Percentiles rank a stretch among this genome's conserved stretches.
Conservation (phyloP, 2,329 filamentous ascomycete species). For the Lizonia empirigonia region DNA sequence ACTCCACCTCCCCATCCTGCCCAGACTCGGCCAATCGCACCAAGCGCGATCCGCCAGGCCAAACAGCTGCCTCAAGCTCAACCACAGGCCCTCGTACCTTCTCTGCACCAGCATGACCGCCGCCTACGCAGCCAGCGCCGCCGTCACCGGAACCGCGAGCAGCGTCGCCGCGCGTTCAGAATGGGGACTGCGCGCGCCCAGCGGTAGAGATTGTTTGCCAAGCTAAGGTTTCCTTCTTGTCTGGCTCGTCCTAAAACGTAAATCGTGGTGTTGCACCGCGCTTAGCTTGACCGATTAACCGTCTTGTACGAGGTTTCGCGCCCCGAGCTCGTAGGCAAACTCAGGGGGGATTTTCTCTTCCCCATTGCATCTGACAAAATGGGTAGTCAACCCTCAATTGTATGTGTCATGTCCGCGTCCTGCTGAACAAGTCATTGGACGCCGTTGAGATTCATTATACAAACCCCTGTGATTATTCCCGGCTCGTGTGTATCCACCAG, state of each 20-base stretch:
- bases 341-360: too few species aligned
- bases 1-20: too few species aligned
- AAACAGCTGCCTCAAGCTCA: conserved; percentile 19
- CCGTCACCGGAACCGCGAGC: conserved; percentile 17
- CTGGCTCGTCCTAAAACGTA: not conserved
- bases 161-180: conserved; percentile 16
- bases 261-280: conserved; percentile 1
- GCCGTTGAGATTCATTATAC: too few species aligned
- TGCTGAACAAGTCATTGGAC: too few species aligned
- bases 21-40: not conserved
- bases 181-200: conserved; percentile 13
- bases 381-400: too few species aligned
- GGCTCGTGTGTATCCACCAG: not conserved
- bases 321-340: too few species aligned
- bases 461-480: too few species aligned
- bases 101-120: conserved; percentile 21
- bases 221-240: not conserved
- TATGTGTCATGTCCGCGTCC: too few species aligned
- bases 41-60: conserved; percentile 20
- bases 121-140: conserved; percentile 20
- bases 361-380: too few species aligned
- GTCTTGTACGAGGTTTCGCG: not conserved
- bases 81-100: not conserved
- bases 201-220: not conserved
- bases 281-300: conserved; percentile 5